Evolutionary conservation across 2,329 filamentous ascomycete species (phyloP), one percentile per base, ranked within the genome.

Genomic region (Gnomoniopsis smithogilvyi): DNA sequence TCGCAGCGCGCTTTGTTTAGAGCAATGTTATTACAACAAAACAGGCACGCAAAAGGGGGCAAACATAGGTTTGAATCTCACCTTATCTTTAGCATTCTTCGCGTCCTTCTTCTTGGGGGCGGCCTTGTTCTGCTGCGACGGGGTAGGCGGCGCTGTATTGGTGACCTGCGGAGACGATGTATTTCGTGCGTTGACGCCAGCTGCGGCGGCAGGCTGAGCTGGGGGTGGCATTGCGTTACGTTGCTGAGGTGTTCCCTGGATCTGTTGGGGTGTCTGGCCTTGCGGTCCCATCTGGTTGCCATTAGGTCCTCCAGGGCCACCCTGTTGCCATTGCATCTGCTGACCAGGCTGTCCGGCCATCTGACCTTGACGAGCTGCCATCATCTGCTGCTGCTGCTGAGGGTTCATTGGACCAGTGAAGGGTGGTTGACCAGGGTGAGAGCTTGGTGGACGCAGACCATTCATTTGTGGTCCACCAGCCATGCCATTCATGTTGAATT

Each of bases 71-170:
- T 11, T 46, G 45, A 33, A 30, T 68, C 77, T 76, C 82, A 90
- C 88, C 86, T 91, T 91, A 59, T 75, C 78, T 73, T 88, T 89
- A 6, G 83, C 78, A 62, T 78, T 81, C 73, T 88, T 88, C 6
- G 75, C 77, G 34, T 86, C 85, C 78, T 91, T 90, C 82, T 94
- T 94, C 73, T 91, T 92, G 1, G 89, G 88, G 36, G 84, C 86
- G 3, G 88, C 74, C 77, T 94, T 94, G 69, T 86, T 88, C 1
- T 78, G 72, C 69, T 91, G 89, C 54, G 85, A 87, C 1, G 91
- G 91, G 3, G 91, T 95, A 1, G 90, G 90, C 1, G 91, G 90
- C 38, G 88, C 88, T 7, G 85, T 81, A 60, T 81, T 84, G 62
- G 81, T 81, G 65, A 84, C 81, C 66, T 87, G 85, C 24, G 85